Percentiles rank a stretch among this genome's conserved stretches.
Conservation (phyloP, 257 asterid genomes). For the Nicotiana noctiflora region DNA sequence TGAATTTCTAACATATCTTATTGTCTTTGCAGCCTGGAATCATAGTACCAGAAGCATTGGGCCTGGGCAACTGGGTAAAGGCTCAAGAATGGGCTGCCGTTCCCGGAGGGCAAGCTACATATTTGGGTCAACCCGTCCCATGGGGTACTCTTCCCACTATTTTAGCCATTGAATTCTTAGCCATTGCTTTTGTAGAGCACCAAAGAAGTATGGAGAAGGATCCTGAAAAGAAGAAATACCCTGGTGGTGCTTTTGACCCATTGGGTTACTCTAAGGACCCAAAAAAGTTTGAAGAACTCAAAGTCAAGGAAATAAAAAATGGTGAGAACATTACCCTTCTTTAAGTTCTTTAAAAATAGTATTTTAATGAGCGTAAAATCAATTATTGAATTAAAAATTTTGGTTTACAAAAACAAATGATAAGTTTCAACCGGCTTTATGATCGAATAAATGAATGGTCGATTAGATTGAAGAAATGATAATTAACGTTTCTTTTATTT, state of each 20-base stretch:
- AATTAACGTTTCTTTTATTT: too few relatives aligned
- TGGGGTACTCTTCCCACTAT: slow-evolving; percentile 97
- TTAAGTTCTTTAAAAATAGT: too few relatives aligned
- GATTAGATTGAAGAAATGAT: too few relatives aligned
- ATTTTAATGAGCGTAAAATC: not conserved
- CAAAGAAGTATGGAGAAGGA: slow-evolving; percentile 92
- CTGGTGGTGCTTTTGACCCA: slow-evolving; percentile 97
- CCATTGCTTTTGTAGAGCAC: slow-evolving; percentile 90
- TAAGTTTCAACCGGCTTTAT: too few relatives aligned
- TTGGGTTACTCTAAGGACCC: slow-evolving; percentile 96
- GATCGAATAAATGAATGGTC: too few relatives aligned
- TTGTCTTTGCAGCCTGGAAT: slow-evolving; percentile 63
- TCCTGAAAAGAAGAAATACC: slow-evolving; percentile 89
- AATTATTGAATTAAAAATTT: not conserved
- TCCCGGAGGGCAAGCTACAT: slow-evolving; percentile 94
- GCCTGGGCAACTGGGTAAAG: slow-evolving; percentile 90
- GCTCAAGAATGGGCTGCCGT: slow-evolving; percentile 97
- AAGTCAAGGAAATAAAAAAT: slow-evolving; percentile 90
- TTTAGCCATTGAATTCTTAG: slow-evolving; percentile 70
- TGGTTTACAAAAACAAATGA: too few relatives aligned
- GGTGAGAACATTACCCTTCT: slow-evolving; percentile 28
- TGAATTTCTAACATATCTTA: not conserved
- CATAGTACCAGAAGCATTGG: slow-evolving; percentile 79
- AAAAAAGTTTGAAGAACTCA: slow-evolving; percentile 48
- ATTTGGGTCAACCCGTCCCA: slow-evolving; percentile 91